These are phyloP conservation scores for Rubus parviflorus DNA, from an alignment of 306 rosid species.

Conservation along the genomic window DNA sequence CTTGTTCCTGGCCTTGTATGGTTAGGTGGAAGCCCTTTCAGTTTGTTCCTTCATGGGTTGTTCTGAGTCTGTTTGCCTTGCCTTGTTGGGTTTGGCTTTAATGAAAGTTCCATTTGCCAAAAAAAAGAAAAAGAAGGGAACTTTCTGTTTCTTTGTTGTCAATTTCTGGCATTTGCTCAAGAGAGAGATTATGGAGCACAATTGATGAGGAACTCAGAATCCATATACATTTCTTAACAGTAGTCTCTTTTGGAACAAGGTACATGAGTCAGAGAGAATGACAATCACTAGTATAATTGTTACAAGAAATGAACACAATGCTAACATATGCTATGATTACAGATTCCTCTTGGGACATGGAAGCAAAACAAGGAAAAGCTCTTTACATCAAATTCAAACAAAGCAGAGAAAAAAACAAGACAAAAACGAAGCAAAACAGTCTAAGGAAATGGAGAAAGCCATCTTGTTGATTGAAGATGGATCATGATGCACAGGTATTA, in stretches of 20 bases:
- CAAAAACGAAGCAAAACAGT: neutral
- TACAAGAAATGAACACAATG: neutral
- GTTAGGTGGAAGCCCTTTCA: no score
- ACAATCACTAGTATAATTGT: neutral
- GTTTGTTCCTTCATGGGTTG: no score
- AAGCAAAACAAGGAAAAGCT: slow-evolving; percentile 27
- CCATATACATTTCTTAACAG: neutral
- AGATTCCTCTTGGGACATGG: neutral
- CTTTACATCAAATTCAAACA: slow-evolving; percentile 39
- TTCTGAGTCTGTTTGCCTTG: no score
- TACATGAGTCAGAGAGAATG: neutral
- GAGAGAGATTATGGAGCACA: neutral
- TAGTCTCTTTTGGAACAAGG: neutral
- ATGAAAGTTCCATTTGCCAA: no score
- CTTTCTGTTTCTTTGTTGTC: neutral
- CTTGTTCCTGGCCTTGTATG: no score
- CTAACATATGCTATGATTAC: slow-evolving; percentile 7
- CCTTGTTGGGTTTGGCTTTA: no score
- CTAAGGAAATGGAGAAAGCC: neutral
- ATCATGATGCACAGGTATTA: neutral
- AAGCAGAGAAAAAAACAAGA: slow-evolving; percentile 23
- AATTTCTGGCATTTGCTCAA: neutral
- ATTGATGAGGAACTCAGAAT: neutral
- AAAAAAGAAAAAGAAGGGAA: neutral
- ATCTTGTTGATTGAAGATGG: slow-evolving; percentile 19